A percentile compares a stretch with the other conserved stretches of the same genome.
Conservation (phyloP, 1,284 basidiomycete species). For the Boletus mariae region DNA sequence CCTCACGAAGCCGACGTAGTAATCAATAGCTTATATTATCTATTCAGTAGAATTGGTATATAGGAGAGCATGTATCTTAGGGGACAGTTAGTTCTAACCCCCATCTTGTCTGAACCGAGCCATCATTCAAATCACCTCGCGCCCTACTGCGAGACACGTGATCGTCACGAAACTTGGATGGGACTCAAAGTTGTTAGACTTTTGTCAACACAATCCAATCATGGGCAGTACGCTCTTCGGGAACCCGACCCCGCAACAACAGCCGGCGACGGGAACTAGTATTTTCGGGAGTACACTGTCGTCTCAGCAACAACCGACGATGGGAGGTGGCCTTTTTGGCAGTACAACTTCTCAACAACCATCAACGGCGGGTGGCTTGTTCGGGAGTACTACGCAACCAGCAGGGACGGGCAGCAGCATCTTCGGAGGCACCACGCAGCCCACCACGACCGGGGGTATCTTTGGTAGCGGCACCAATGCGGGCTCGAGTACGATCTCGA, state of each 20-base stretch:
- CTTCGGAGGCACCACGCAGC: conserved; percentile 13
- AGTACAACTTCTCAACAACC: conserved; percentile 16
- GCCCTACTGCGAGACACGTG: too few relatives aligned
- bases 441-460: conserved; percentile 10
- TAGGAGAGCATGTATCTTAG: too few relatives aligned
- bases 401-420: conserved; percentile 7
- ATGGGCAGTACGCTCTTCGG: conserved; percentile 19
- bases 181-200: background rate
- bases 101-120: too few relatives aligned
- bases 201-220: background rate
- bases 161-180: too few relatives aligned
- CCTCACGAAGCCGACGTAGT: too few relatives aligned
- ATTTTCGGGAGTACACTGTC: conserved; percentile 15
- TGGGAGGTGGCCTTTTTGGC: conserved; percentile 20
- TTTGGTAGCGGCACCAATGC: conserved; percentile 16
- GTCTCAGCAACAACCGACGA: conserved; percentile 19
- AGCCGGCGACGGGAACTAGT: conserved; percentile 9
- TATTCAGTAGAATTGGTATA: too few relatives aligned
- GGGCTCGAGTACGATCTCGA: background rate
- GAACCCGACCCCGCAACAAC: conserved; percentile 19
- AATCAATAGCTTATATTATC: too few relatives aligned
- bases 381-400: conserved; percentile 18
- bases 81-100: too few relatives aligned
- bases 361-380: conserved; percentile 12
- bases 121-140: too few relatives aligned